Conservation (phyloP, 2,329 filamentous ascomycete species). For the Fusarium fracticaudum region DNA sequence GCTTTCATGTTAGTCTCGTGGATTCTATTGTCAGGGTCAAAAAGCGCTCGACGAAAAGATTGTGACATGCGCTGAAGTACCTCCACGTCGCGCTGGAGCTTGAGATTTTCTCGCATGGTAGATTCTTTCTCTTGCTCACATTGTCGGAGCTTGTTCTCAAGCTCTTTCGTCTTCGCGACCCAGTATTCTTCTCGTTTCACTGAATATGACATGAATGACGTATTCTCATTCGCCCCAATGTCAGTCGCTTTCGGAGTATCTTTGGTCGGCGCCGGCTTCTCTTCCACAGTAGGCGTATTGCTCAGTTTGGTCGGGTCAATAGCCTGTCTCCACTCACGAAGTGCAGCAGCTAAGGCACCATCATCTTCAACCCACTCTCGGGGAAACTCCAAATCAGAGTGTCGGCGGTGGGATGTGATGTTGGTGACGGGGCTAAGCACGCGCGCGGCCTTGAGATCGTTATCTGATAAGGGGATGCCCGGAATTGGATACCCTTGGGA, state of each 20-base stretch:
- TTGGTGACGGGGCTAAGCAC: background rate
- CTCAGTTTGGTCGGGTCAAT: background rate
- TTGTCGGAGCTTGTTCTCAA: background rate
- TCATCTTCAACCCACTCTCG: background rate
- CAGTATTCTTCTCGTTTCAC: background rate
- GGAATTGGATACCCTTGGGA: rapidly evolving
- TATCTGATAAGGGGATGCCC: background rate
- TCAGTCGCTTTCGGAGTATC: background rate
- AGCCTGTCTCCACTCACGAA: background rate
- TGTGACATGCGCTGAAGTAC: background rate
- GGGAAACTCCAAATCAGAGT: background rate
- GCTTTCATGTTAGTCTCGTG: background rate
- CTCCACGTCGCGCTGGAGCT: background rate
- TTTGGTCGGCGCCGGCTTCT: rapidly evolving
- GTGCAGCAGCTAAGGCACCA: background rate
- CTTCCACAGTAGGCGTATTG: rapidly evolving
- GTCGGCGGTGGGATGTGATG: background rate
- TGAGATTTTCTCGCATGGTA: rapidly evolving
- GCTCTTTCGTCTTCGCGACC: background rate
- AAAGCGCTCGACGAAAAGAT: rapidly evolving
- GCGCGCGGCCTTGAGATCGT: background rate
- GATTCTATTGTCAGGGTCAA: background rate
- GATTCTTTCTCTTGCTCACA: background rate
- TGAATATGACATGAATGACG: background rate
- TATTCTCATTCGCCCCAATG: rapidly evolving